Conservation (phyloP, 2,329 filamentous ascomycete species). For the Chrysoporthe cubensis region DNA sequence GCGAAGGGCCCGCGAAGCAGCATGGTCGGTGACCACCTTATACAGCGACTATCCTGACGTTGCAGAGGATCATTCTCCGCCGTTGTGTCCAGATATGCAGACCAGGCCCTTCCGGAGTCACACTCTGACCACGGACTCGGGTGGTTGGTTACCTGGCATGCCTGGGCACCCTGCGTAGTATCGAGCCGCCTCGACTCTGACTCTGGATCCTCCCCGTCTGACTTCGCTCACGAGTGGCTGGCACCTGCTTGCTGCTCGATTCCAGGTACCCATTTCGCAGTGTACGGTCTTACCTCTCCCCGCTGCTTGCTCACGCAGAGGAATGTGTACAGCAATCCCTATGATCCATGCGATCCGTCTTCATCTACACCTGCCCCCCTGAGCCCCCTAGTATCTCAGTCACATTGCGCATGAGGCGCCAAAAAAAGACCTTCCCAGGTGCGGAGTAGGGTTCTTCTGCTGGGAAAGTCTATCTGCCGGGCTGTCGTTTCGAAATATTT, state of each 20-base stretch:
- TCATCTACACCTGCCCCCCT: not conserved
- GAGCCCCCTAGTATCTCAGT: not conserved
- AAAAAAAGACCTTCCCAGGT: conserved; percentile 21
- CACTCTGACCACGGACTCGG: no score
- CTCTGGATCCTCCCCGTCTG: no score
- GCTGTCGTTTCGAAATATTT: conserved; percentile 30
- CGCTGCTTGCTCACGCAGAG: no score
- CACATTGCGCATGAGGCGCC: conserved; percentile 19
- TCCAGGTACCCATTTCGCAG: no score
- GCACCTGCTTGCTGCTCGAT: no score
- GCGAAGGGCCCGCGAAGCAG: not conserved
- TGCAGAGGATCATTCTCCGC: not conserved
- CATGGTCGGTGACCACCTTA: not conserved
- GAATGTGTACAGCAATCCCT: not conserved
- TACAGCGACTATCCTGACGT: not conserved
- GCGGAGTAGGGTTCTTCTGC: not conserved
- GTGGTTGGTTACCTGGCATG: no score
- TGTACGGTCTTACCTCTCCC: no score
- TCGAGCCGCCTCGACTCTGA: no score
- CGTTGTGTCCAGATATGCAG: not conserved
- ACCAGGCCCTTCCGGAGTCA: not conserved
- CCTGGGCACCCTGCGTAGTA: no score
- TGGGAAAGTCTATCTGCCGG: conserved; percentile 29
- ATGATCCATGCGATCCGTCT: not conserved
- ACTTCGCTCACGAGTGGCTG: no score